Base-by-base conservation (phyloP, 1,284 basidiomycete genomes). In the Moesziomyces parantarcticus region DNA sequence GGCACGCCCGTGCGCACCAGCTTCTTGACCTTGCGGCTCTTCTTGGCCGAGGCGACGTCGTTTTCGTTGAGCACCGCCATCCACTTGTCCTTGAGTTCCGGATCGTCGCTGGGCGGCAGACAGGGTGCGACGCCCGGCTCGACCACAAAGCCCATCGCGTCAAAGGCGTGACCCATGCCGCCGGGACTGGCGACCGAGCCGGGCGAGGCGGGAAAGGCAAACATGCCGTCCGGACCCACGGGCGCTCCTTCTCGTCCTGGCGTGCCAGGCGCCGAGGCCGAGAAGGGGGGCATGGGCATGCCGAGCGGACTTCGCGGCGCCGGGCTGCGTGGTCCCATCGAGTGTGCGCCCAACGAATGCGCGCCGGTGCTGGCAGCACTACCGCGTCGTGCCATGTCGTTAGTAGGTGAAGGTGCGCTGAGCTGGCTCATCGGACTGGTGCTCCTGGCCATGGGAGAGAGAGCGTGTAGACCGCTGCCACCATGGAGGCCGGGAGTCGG, bases 21-120 rank as follows among this genome's bases (percentile, higher is more conserved):
- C 78, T 91, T 92, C 69, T 89, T 88, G 16, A 94, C 88, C 83
- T 95, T 96, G 85, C 93, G 93, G 81, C 87, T 92, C 86, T 92
- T 92, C 44, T 88, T 87, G 5, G 91, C 87, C 61, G 90, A 89
- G 3, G 89, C 83, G 0, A 92, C 85, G 1, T 91, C 86, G 1
- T 89, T 87, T 0, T 89, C 85, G 0, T 88, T 85, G 79, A 95
- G 88, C 32, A 91, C 84, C 0, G 87, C 83, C 78, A 92, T 88
- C 93, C 92, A 93, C 75, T 89, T 90, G 43, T 88, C 84, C 78
- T 92, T 90, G 40, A 91, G 88, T 56, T 90, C 88, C 1, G 91
- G 87, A 82, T 93, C 91, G 0, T 91, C 91, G 22, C 41, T 49
- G 29, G 50, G 58, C 5, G 62, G 62, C 45, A 52, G 18, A 11